Conservation (phyloP, 2,329 filamentous ascomycete species). For the Epichloe uncinata region DNA sequence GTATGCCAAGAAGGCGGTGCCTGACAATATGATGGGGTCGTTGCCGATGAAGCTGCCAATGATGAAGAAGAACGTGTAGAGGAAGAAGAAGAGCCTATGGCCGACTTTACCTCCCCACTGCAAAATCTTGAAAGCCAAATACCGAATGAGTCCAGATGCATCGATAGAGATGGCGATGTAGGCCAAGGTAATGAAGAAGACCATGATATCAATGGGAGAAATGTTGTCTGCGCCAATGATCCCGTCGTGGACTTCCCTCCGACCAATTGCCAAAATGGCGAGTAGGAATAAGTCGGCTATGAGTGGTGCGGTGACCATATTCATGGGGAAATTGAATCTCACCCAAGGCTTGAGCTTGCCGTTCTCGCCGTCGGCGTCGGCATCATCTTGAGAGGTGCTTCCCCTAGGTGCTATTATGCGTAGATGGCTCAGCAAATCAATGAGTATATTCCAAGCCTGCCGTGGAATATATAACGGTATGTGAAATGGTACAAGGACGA, state of each 20-base stretch:
- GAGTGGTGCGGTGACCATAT: conserved; percentile 57
- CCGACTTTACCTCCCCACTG: conserved; percentile 55
- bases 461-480: conserved; percentile 49
- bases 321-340: conserved; percentile 46
- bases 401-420: conserved; percentile 39
- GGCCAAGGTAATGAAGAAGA: conserved; percentile 59
- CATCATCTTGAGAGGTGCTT: conserved; percentile 10
- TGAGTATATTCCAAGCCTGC: conserved; percentile 28
- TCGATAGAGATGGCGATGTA: conserved; percentile 71
- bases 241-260: conserved; percentile 53
- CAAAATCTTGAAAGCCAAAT: conserved; percentile 55
- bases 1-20: conserved; percentile 62
- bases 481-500: conserved; percentile 56
- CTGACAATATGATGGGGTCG: conserved; percentile 61
- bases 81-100: conserved; percentile 55
- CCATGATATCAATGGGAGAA: conserved; percentile 58
- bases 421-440: conserved; percentile 20
- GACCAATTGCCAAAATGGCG: conserved; percentile 54
- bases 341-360: conserved; percentile 28
- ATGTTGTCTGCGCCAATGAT: conserved; percentile 54
- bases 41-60: conserved; percentile 60
- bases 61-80: conserved; percentile 59
- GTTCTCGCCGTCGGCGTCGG: conserved; percentile 13
- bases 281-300: conserved; percentile 60
- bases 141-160: conserved; percentile 59